Percentiles rank a stretch among this genome's conserved stretches.
These are phyloP conservation scores for Imleria badia DNA, from an alignment of 768 basidiomycete genomes.

Conservation along the genomic window DNA sequence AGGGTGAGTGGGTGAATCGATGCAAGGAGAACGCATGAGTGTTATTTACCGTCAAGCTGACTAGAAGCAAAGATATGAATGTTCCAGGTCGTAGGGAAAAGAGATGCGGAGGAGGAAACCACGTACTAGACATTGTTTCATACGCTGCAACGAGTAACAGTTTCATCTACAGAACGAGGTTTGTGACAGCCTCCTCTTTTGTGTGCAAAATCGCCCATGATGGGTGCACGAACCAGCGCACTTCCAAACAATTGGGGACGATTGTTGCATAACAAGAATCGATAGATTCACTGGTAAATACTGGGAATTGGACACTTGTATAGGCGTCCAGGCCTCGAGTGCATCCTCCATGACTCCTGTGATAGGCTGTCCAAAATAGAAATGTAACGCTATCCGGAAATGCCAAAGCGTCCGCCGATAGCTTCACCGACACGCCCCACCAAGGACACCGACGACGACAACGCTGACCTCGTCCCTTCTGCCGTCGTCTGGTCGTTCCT, in stretches of 20 bases:
- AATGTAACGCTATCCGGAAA: not conserved
- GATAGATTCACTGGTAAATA: too few species aligned
- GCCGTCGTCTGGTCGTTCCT: not conserved
- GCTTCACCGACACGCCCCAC: not conserved
- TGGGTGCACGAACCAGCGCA: too few species aligned
- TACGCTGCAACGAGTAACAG: slow-evolving; percentile 19
- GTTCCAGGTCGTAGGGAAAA: not conserved
- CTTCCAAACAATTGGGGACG: too few species aligned
- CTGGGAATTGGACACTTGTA: too few species aligned
- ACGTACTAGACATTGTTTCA: slow-evolving; percentile 22
- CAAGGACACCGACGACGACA: slow-evolving; percentile 9
- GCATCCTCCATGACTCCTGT: too few species aligned
- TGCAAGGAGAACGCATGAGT: not conserved
- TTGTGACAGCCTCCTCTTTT: too few species aligned
- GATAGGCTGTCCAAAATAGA: not conserved
- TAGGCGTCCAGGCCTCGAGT: too few species aligned
- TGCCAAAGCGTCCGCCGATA: not conserved
- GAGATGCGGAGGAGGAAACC: not conserved
- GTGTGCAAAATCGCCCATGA: too few species aligned
- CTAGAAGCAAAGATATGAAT: not conserved
- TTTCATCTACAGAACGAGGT: slow-evolving; percentile 15
- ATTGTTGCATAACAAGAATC: too few species aligned
- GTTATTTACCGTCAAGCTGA: slow-evolving; percentile 17
- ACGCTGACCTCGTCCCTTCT: not conserved
- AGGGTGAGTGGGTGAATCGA: not conserved